Percentiles rank a stretch among this genome's conserved stretches.
phyloP scores from a whole-genome alignment of 2,329 filamentous ascomycete species.

The Fusarium drepaniforme region DNA sequence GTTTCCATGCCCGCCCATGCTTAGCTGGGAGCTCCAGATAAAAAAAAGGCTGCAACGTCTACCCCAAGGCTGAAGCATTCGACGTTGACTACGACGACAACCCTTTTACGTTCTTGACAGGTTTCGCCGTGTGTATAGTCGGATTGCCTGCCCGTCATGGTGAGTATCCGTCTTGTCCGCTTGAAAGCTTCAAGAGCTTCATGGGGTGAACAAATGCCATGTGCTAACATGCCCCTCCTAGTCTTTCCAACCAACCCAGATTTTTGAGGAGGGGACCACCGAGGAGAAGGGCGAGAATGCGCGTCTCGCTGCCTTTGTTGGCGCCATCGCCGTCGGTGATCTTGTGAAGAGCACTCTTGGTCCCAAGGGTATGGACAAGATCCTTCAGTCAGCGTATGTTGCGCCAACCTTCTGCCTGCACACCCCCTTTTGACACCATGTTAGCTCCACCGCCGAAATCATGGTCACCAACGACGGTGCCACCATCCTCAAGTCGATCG shows the following conservation, averaged over 20 bases:
- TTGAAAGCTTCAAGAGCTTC: neutral
- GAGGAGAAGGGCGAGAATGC: constrained; percentile 99
- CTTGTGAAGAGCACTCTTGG: constrained; percentile 97
- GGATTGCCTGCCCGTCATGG: constrained; percentile 41
- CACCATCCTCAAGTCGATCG: constrained; percentile 98
- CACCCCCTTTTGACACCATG: constrained; percentile 36
- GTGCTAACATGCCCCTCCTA: constrained; percentile 48
- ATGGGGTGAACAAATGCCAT: neutral
- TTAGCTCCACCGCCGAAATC: constrained; percentile 92
- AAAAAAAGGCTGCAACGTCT: constrained; percentile 47
- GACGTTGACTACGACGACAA: constrained; percentile 42
- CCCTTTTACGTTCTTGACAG: constrained; percentile 34
- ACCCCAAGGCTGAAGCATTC: constrained; percentile 47
- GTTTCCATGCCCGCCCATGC: constrained; percentile 33
- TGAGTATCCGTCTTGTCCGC: constrained; percentile 22
- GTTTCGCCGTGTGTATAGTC: constrained; percentile 39
- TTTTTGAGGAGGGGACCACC: constrained; percentile 96
- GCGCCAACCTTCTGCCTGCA: constrained; percentile 23
- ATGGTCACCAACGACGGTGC: constrained; percentile 99
- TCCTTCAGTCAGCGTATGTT: constrained; percentile 91
- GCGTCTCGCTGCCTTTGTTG: constrained; percentile 96
- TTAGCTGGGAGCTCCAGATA: constrained; percentile 43
- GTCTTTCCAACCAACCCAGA: constrained; percentile 91
- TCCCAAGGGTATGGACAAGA: constrained; percentile 99
- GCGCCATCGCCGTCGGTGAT: constrained; percentile 97